These are phyloP conservation scores for Trametes cinnabarina DNA, from an alignment of 768 basidiomycete species.

Conservation along the genomic window DNA sequence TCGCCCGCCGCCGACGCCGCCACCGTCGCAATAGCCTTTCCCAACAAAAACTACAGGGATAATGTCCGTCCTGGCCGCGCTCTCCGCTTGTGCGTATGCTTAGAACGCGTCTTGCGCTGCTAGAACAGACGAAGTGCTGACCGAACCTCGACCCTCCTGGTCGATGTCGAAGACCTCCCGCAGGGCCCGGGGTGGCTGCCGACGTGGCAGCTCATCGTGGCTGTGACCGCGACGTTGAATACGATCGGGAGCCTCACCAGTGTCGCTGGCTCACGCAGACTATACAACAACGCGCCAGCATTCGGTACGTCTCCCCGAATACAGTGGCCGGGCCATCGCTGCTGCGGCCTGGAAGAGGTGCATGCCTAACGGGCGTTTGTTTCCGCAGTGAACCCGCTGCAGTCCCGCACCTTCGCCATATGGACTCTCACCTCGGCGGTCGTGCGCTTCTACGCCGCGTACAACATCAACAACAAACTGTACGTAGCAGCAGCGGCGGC, in stretches of 20 bases:
- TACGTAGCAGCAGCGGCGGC: slow-evolving; percentile 35
- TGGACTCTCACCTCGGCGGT: slow-evolving; percentile 90
- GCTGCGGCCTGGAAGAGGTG: background rate
- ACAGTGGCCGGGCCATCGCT: background rate
- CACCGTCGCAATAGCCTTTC: background rate
- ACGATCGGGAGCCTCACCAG: slow-evolving; percentile 79
- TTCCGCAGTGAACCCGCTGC: slow-evolving; percentile 72
- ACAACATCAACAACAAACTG: slow-evolving; percentile 82
- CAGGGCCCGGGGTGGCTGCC: slow-evolving; percentile 70
- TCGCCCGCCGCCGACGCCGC: background rate
- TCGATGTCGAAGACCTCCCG: slow-evolving; percentile 54
- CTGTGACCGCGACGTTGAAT: slow-evolving; percentile 81
- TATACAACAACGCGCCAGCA: slow-evolving; percentile 57
- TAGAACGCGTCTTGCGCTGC: background rate
- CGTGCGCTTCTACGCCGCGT: slow-evolving; percentile 85
- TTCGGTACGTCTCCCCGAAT: slow-evolving; percentile 21
- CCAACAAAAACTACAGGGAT: background rate
- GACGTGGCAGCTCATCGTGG: slow-evolving; percentile 84
- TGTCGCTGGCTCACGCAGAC: slow-evolving; percentile 68
- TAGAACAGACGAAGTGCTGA: background rate
- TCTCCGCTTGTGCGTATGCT: slow-evolving; percentile 19
- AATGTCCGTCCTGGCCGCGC: slow-evolving; percentile 11
- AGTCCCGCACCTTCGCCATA: slow-evolving; percentile 84
- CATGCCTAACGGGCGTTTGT: background rate
- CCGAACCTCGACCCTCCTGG: background rate